Evolutionary conservation across 129 eudicot genomes (phyloP), one percentile per base, ranked within the genome.

Genomic region (Centrapalus pauciflorus): DNA sequence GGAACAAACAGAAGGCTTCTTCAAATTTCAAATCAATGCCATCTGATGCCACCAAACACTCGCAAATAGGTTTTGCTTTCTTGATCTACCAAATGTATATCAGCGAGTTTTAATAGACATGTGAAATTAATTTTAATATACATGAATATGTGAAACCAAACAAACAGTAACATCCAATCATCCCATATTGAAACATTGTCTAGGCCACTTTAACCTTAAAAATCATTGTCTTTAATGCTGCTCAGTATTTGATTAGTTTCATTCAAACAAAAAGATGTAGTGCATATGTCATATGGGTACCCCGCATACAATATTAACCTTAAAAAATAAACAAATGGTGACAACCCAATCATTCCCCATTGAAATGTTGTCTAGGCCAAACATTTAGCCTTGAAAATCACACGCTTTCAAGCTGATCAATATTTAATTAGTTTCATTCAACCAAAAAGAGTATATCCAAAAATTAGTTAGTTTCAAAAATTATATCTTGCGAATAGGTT

Each of bases 1-100:
- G 95, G 69, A 78, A 89, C 60, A 83, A 74, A 83, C 96, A 93
- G 55, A 88, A 82, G 73, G 90, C 82, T 78, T 93, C 95, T 82
- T 85, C 98, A 74, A 93, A 86, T 82, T 89, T 93, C 50, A 93
- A 61, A 75, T 86, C 93, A 61, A 83, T 66, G 66, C 96, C 95
- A 54, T 93, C 98, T 28, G 98, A 83, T 33, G 86, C 85, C 55
- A 86, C 73, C 23, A 93, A 70, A 81, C 96, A 83, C 83, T 93
- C 95, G 24, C 92, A 83, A 24, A 93, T 86, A 50, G 74, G 61
- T 79, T 80, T 86, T 37, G 90, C 96, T 69, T 76, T 93, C 71
- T 70, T 79, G 70, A 93, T 82, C 98, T 93, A 66, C 75, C 73
- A 65, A 50, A 70, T 11, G 61, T 25, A 33, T 33, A 50, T 12